Base-by-base conservation (phyloP, 2,329 filamentous ascomycete species). In the Pseudogymnoascus sp. region DNA sequence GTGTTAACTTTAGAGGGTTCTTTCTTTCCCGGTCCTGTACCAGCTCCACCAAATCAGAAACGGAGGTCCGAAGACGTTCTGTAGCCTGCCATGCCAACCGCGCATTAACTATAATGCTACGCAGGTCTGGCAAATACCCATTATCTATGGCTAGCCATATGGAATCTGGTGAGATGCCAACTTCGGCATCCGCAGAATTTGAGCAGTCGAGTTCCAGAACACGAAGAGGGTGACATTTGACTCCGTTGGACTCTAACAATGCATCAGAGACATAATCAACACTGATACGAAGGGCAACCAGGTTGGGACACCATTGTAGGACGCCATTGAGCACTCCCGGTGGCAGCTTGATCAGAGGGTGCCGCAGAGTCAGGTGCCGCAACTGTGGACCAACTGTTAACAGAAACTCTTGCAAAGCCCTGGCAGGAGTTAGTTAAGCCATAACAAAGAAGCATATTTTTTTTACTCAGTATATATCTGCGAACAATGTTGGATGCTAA, bases 201-300 rank as follows among this genome's bases (percentile, higher is more conserved):
- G 69, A 71, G 40, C 71, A 73, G 61, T 73, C 72, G 7, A 74
- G 59, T 63, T 74, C 72, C n/a, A 74, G 56, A 28, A 72, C 71
- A 7, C 63, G 65, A 10, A 74, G 60, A 3, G 71, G 68, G 61
- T 72, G 71, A 4, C 44, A 28, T 12, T 61, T 12, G 2, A 65
- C 64, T 16, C 65, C 40, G 25, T 65, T 63, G 10, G 59, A 25
- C 12, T 66, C 50, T 50, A 74, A 72, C 14, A 73, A 56, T 0
- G 42, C 36, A 53, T 69, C 59, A 16, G 69, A 67, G 14, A 74
- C 70, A 42, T 70, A 74, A 63, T 74, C 73, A 7, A 70, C 71
- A 7, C 70, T 72, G n/a, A 74, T 66, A 7, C 71, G 67, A 6
- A 74, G 64, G 4, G 68, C 69, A 2, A 64, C 61, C 4, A 74